A percentile compares a stretch with the other conserved stretches of the same genome.
Conservation (phyloP, 495 filamentous ascomycete species). For the Aspergillus asperescens region DNA sequence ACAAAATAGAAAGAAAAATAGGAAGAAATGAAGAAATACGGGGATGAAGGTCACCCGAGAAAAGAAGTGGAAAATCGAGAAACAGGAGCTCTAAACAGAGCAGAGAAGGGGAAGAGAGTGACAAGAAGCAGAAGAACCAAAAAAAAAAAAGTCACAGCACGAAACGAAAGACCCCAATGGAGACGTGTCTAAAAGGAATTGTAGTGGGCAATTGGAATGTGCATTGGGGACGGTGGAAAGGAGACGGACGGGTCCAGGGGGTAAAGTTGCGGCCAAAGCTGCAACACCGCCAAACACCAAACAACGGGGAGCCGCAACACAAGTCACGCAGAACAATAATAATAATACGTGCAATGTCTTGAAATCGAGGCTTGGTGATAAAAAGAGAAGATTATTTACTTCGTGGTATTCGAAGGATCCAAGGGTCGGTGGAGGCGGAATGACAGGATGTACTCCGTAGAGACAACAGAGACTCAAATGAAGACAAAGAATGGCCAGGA, state of each 20-base stretch:
- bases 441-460: slow-evolving; percentile 11
- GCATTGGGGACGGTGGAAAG: slow-evolving; percentile 25
- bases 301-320: slow-evolving; percentile 13
- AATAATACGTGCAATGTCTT: too few species aligned
- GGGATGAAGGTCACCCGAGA: slow-evolving; percentile 31
- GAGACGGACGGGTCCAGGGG: slow-evolving; percentile 17
- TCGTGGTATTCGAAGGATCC: slow-evolving; percentile 1
- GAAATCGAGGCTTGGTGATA: slow-evolving; percentile 13
- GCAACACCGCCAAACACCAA: slow-evolving; percentile 24
- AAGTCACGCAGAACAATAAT: not conserved
- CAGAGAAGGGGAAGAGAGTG: slow-evolving; percentile 29
- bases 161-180: slow-evolving; percentile 18
- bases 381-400: slow-evolving; percentile 21
- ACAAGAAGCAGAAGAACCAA: slow-evolving; percentile 16
- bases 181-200: slow-evolving; percentile 27
- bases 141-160: slow-evolving; percentile 12
- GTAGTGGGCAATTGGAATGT: slow-evolving; percentile 35
- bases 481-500: slow-evolving; percentile 8
- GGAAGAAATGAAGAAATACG: slow-evolving; percentile 31
- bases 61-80: slow-evolving; percentile 31
- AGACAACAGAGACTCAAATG: slow-evolving; percentile 6
- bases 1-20: slow-evolving; percentile 30
- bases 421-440: slow-evolving; percentile 22
- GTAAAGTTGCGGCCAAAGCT: slow-evolving; percentile 20
- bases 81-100: slow-evolving; percentile 18